A percentile compares a stretch with the other conserved stretches of the same genome.
Evolutionary conservation across 768 basidiomycete species (phyloP).

Genomic region (Xanthoconium stramineum): DNA sequence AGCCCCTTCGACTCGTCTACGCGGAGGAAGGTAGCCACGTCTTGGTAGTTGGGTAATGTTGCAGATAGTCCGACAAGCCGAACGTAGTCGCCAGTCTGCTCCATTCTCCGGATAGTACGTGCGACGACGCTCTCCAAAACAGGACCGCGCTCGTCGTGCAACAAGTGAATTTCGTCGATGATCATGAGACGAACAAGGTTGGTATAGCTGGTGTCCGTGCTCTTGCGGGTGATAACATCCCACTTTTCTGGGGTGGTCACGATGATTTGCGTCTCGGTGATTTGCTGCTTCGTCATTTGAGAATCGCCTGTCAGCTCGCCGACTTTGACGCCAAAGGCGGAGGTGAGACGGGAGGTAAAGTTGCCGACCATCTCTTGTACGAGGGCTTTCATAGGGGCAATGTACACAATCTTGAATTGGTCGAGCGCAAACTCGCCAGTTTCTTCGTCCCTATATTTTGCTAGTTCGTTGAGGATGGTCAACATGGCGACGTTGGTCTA

Average conservation of each 20-base stretch:
- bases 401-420: constrained; percentile 94
- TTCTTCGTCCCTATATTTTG: constrained; percentile 80
- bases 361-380: constrained; percentile 99
- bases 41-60: constrained; percentile 97
- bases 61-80: constrained; percentile 94
- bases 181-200: constrained; percentile 96
- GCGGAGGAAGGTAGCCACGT: constrained; percentile 95
- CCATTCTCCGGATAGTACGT: constrained; percentile 88
- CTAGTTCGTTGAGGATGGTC: constrained; percentile 86
- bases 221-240: constrained; percentile 99
- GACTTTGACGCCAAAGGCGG: constrained; percentile 71
- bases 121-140: constrained; percentile 91
- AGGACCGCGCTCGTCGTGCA: constrained; percentile 98
- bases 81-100: constrained; percentile 90
- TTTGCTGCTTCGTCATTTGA: constrained; percentile 98
- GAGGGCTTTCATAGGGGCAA: constrained; percentile 99
- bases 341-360: constrained; percentile 70
- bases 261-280: constrained; percentile 95
- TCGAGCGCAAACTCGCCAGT: constrained; percentile 82
- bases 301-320: constrained; percentile 96
- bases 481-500: constrained; percentile 99
- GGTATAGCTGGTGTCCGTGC: constrained; percentile 94
- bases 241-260: constrained; percentile 99
- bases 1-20: constrained; percentile 90
- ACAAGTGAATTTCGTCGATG: constrained; percentile 95